A percentile compares a stretch with the other conserved stretches of the same genome.
Evolutionary conservation across 106 monocot species (phyloP).

Genomic region (Ottelia alismoides): DNA sequence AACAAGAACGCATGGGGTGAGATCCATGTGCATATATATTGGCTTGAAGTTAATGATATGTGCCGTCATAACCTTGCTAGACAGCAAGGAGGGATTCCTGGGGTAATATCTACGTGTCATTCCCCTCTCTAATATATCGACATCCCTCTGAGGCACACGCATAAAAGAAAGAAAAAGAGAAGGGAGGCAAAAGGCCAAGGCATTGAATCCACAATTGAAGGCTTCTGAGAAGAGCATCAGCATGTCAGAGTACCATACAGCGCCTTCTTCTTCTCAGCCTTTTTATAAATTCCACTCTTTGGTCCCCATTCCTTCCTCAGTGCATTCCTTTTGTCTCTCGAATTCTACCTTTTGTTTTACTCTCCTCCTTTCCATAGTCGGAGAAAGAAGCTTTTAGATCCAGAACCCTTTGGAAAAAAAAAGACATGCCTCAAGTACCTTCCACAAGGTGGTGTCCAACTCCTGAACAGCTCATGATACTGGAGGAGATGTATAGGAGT

Average conservation of each 20-base stretch:
- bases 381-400: neutral
- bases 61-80: too few relatives aligned
- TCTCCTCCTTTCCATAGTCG: neutral
- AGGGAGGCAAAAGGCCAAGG: too few relatives aligned
- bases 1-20: too few relatives aligned
- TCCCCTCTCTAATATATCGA: too few relatives aligned
- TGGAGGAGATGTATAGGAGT: slow-evolving; percentile 69
- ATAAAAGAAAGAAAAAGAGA: too few relatives aligned
- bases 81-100: too few relatives aligned
- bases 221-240: slow-evolving; percentile 3
- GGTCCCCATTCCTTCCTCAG: too few relatives aligned
- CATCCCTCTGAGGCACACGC: too few relatives aligned
- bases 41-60: too few relatives aligned
- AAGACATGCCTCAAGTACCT: slow-evolving; percentile 55
- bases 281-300: neutral
- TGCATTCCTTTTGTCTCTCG: neutral
- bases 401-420: neutral
- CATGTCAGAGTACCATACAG: slow-evolving; percentile 1
- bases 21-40: too few relatives aligned
- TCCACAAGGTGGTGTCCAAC: slow-evolving; percentile 78
- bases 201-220: too few relatives aligned
- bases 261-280: slow-evolving; percentile 2
- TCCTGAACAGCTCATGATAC: slow-evolving; percentile 70
- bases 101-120: too few relatives aligned
- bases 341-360: neutral